These are phyloP conservation scores for Diaporthe eres DNA, from an alignment of 2,329 filamentous ascomycete genomes.

Conservation along the genomic window DNA sequence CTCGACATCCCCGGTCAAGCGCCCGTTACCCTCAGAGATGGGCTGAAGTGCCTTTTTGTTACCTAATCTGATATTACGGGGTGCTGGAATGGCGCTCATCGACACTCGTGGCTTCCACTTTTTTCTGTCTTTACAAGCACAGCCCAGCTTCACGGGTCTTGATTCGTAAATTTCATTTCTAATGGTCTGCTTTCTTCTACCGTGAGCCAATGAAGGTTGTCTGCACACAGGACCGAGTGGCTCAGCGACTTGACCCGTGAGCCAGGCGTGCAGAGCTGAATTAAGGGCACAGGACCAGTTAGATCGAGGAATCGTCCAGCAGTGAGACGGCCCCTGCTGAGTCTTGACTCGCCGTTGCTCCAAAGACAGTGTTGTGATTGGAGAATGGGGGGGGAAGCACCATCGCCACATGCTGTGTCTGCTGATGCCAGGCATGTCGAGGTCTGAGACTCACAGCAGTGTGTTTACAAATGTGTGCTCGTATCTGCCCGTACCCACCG, in stretches of 20 bases:
- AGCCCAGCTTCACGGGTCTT: background rate
- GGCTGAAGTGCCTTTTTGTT: too few relatives aligned
- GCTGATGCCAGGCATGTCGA: background rate
- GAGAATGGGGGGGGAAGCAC: background rate
- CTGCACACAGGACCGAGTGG: background rate
- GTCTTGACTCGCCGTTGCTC: background rate
- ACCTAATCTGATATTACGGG: background rate
- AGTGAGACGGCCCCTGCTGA: background rate
- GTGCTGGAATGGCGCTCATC: background rate
- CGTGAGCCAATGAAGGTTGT: background rate
- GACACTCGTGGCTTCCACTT: background rate
- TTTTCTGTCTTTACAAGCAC: background rate
- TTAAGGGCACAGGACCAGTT: background rate
- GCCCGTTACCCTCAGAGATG: background rate
- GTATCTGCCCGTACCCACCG: constrained; percentile 2
- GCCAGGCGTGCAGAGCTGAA: background rate
- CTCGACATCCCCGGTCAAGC: background rate
- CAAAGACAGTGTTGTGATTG: background rate
- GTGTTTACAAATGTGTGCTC: background rate
- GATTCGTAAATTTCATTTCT: background rate
- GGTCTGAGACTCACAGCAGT: background rate
- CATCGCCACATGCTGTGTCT: background rate
- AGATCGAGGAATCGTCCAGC: background rate
- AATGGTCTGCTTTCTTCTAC: background rate
- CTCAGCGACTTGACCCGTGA: background rate